Conservation (phyloP, 192 early-diverging fungal species). For the Mortierella hygrophila region DNA sequence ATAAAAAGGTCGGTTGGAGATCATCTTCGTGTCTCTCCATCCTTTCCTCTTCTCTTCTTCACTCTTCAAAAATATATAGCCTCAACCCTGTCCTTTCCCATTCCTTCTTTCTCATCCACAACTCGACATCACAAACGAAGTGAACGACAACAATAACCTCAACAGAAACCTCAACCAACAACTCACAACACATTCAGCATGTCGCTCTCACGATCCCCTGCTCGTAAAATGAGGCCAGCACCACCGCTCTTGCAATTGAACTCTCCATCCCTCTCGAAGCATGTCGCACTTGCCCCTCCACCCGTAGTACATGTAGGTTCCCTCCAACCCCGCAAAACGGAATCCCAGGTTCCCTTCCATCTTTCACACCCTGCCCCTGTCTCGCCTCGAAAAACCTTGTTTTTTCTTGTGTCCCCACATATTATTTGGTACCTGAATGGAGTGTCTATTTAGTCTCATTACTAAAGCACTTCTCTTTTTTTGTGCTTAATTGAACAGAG, state of each 20-base stretch:
- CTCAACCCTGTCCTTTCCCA: not conserved
- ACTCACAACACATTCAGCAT: constrained; percentile 7
- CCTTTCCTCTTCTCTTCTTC: not conserved
- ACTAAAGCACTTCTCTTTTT: not conserved
- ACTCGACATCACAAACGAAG: not conserved
- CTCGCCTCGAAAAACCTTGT: too few species aligned
- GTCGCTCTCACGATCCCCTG: constrained; percentile 46
- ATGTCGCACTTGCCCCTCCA: constrained; percentile 24
- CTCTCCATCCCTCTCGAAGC: constrained; percentile 19
- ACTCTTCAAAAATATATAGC: not conserved
- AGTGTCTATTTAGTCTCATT: not conserved
- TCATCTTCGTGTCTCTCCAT: not conserved
- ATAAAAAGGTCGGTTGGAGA: constrained; percentile 9
- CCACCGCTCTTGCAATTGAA: constrained; percentile 41
- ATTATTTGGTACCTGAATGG: not conserved
- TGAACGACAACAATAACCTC: not conserved
- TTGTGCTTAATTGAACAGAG: not conserved
- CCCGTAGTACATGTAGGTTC: constrained; percentile 33
- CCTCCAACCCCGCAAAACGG: not conserved
- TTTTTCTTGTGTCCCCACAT: not conserved
- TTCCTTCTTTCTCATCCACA: not conserved
- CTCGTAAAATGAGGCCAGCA: constrained; percentile 36
- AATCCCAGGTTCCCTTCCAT: not conserved
- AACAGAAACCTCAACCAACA: not conserved
- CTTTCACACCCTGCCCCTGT: not conserved